phyloP scores from a whole-genome alignment of 495 filamentous ascomycete genomes.

The Neurospora sp. region DNA sequence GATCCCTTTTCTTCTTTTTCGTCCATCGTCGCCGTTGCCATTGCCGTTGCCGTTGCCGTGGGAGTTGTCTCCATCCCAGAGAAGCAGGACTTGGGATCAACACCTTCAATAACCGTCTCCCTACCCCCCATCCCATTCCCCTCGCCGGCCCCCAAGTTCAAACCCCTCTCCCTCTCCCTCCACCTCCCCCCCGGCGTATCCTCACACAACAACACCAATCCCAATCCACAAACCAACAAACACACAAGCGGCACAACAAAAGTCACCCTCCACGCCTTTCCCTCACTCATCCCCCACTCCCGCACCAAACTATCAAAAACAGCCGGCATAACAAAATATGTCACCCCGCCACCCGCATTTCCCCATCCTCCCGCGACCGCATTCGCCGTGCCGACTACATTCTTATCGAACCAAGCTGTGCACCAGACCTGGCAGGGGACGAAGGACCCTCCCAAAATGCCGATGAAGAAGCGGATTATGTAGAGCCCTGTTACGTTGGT shows the following conservation, averaged over 20 bases:
- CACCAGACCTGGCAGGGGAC: constrained; percentile 96
- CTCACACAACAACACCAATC: constrained; percentile 63
- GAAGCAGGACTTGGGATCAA: neutral
- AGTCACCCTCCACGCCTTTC: constrained; percentile 73
- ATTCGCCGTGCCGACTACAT: constrained; percentile 85
- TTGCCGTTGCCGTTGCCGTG: neutral
- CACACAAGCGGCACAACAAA: constrained; percentile 79
- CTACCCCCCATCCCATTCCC: too few species aligned
- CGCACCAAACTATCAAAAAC: constrained; percentile 72
- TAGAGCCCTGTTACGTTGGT: constrained; percentile 60
- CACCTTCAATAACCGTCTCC: neutral
- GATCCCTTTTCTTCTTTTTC: constrained; percentile 15
- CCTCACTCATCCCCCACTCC: constrained; percentile 41
- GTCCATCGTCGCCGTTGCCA: neutral
- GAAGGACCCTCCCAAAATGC: constrained; percentile 82
- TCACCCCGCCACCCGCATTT: constrained; percentile 84
- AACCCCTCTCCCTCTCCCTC: constrained; percentile 23
- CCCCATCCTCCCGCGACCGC: constrained; percentile 78
- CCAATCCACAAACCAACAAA: constrained; percentile 52
- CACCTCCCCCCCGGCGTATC: constrained; percentile 81
- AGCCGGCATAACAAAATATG: constrained; percentile 89
- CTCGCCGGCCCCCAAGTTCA: too few species aligned
- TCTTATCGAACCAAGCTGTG: constrained; percentile 94
- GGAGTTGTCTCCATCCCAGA: neutral
- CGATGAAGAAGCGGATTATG: constrained; percentile 80